Percentiles rank a stretch among this genome's conserved stretches.
These are phyloP conservation scores for Fonsecaea pugnacius DNA, from an alignment of 2,329 filamentous ascomycete genomes.

Conservation along the genomic window DNA sequence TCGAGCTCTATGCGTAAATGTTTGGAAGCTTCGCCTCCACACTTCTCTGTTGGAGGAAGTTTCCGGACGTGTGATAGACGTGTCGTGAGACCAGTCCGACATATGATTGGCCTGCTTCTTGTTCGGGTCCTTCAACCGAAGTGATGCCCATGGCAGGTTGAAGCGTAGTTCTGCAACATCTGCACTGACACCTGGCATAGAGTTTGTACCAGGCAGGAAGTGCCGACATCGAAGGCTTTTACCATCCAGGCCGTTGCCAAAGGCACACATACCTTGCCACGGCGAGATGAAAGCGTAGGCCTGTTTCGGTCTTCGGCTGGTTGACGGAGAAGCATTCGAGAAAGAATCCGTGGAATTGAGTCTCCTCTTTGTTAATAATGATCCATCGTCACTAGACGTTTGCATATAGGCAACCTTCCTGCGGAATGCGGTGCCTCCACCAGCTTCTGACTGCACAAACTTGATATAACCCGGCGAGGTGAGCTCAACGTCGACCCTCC, in stretches of 20 bases:
- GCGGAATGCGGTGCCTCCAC: conserved; percentile 28
- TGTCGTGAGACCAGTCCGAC: conserved; percentile 12
- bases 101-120: conserved; percentile 22
- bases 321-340: background rate
- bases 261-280: conserved; percentile 87
- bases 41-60: conserved; percentile 30
- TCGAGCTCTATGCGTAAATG: conserved; percentile 30
- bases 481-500: conserved; percentile 58
- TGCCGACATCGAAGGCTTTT: conserved; percentile 76
- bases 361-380: conserved; percentile 13
- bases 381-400: conserved; percentile 15
- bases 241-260: conserved; percentile 76
- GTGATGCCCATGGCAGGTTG: conserved; percentile 63
- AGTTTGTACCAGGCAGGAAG: conserved; percentile 54
- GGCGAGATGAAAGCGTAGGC: conserved; percentile 71
- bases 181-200: conserved; percentile 38
- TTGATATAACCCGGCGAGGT: conserved; percentile 64
- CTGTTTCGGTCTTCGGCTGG: conserved; percentile 26
- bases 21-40: conserved; percentile 35
- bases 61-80: background rate
- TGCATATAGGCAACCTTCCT: conserved; percentile 28
- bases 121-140: conserved; percentile 30
- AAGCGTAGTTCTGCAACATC: conserved; percentile 83
- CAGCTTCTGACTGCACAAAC: conserved; percentile 49
- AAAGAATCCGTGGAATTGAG: conserved; percentile 28